phyloP scores from a whole-genome alignment of 305 asterid species.

The Salvia sclarea region DNA sequence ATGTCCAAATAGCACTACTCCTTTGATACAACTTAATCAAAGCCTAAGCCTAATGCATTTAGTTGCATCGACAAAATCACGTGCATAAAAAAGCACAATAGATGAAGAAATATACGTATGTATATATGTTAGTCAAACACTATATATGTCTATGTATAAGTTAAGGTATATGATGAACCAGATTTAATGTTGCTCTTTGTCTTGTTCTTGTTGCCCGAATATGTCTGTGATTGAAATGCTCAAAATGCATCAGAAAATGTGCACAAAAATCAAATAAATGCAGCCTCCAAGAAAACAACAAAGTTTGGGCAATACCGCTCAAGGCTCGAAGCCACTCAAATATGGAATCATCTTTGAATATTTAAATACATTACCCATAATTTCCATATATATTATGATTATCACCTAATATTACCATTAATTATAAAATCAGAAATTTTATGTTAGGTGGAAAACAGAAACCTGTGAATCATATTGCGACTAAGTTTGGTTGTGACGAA shows the following conservation, averaged over 20 bases:
- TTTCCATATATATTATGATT: not conserved
- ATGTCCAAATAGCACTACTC: no score
- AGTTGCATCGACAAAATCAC: not conserved
- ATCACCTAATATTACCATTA: no score
- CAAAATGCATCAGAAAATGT: constrained; percentile 21
- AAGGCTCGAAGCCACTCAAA: constrained; percentile 33
- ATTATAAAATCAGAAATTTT: no score
- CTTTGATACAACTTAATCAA: no score
- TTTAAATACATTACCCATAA: not conserved
- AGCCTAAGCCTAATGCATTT: no score
- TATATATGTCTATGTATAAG: no score
- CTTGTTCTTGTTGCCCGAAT: not conserved
- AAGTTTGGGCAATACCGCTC: constrained; percentile 26
- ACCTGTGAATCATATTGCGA: no score
- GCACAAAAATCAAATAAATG: constrained; percentile 18
- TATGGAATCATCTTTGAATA: not conserved
- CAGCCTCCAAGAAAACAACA: constrained; percentile 16
- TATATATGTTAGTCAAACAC: no score
- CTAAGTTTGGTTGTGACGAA: no score
- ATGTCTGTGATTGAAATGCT: constrained; percentile 12
- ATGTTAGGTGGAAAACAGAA: no score
- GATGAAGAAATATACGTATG: no score
- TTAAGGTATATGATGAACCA: not conserved
- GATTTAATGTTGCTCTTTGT: not conserved
- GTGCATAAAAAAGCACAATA: not conserved